These are phyloP conservation scores for Tausonia pullulans DNA, from an alignment of 1,284 basidiomycete species.

Conservation along the genomic window DNA sequence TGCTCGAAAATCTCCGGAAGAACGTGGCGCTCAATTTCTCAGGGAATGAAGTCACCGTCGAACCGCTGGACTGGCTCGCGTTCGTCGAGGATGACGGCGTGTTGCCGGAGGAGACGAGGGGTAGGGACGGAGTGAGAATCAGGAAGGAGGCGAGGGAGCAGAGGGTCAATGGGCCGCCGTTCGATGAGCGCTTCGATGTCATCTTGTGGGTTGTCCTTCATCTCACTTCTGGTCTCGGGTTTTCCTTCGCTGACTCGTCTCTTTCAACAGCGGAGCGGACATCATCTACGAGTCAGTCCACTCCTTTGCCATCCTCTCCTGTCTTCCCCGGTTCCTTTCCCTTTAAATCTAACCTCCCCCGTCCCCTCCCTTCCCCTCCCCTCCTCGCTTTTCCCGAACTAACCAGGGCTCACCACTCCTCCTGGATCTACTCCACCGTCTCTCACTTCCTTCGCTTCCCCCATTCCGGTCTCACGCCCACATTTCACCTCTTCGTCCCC, in stretches of 20 bases:
- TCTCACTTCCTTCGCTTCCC: constrained; percentile 44
- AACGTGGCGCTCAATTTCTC: constrained; percentile 57
- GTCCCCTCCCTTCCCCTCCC: not conserved
- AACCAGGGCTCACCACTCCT: constrained; percentile 40
- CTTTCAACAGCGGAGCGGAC: constrained; percentile 46
- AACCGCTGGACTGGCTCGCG: constrained; percentile 15
- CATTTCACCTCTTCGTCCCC: constrained; percentile 64
- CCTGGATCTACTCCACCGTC: constrained; percentile 54
- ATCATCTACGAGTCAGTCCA: constrained; percentile 54
- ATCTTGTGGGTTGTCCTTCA: constrained; percentile 33
- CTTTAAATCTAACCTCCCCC: not conserved
- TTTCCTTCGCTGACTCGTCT: too few species aligned
- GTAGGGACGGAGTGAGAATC: constrained; percentile 1
- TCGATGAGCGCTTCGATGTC: constrained; percentile 46
- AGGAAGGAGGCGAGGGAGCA: constrained; percentile 1
- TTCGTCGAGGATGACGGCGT: constrained; percentile 4
- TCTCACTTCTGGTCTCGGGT: too few species aligned
- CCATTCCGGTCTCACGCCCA: constrained; percentile 5
- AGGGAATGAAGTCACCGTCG: constrained; percentile 1
- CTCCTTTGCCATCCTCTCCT: not conserved
- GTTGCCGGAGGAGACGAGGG: not conserved
- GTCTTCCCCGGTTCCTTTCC: not conserved
- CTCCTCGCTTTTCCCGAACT: not conserved
- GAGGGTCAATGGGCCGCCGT: constrained; percentile 11
- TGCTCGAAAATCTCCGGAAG: constrained; percentile 56